Conservation (phyloP, 2,329 filamentous ascomycete genomes). For the Plenodomus lindquistii region DNA sequence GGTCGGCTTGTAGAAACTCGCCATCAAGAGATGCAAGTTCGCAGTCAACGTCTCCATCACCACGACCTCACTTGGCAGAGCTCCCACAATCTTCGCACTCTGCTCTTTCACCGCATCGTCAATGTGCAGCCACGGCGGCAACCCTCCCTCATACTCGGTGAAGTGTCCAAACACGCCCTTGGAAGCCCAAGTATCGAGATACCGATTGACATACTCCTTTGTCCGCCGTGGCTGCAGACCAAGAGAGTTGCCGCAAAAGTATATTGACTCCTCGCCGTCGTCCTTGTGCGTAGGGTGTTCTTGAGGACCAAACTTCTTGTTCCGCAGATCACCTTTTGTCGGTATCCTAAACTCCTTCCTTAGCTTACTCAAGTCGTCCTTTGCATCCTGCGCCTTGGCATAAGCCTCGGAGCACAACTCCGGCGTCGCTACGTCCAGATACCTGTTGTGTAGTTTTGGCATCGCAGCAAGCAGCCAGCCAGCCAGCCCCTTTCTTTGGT, state of each 20-base stretch:
- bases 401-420: slow-evolving; percentile 37
- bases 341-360: slow-evolving; percentile 78
- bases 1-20: slow-evolving; percentile 78
- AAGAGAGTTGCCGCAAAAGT: slow-evolving; percentile 88
- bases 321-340: slow-evolving; percentile 70
- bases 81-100: slow-evolving; percentile 76
- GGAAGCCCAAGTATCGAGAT: slow-evolving; percentile 81
- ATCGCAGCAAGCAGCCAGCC: slow-evolving; percentile 22
- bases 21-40: slow-evolving; percentile 81
- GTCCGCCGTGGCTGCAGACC: slow-evolving; percentile 78
- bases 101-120: slow-evolving; percentile 73
- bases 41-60: slow-evolving; percentile 86
- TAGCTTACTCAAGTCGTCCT: slow-evolving; percentile 45
- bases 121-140: slow-evolving; percentile 76
- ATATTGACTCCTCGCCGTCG: slow-evolving; percentile 60
- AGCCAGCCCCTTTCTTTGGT: too few species aligned
- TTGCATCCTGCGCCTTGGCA: slow-evolving; percentile 39
- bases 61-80: slow-evolving; percentile 72
- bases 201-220: slow-evolving; percentile 67
- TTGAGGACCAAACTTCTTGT: slow-evolving; percentile 53
- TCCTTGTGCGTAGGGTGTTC: slow-evolving; percentile 19
- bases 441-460: slow-evolving; percentile 30
- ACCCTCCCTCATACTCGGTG: slow-evolving; percentile 66
- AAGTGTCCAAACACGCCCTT: slow-evolving; percentile 88
- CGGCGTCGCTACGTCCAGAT: slow-evolving; percentile 17